Base-by-base conservation (phyloP, 1,284 basidiomycete genomes). In the Austroboletus niveus region DNA sequence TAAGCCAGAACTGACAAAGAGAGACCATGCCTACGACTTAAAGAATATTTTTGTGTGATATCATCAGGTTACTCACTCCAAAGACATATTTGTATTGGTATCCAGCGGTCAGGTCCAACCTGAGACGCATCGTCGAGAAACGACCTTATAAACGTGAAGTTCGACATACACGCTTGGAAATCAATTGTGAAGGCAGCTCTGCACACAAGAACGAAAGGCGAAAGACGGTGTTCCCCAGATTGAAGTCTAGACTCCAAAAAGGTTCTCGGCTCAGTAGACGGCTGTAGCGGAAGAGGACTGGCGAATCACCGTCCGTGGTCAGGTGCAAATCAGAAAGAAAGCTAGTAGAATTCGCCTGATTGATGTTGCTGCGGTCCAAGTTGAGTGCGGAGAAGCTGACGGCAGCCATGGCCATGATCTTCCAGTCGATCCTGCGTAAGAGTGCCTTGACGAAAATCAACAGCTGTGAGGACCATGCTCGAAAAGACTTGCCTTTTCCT, bases 71-170 rank as follows among this genome's bases (percentile, higher is more conserved):
- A 72, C 72, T 70, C 62, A 73, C 57, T 61, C 61, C 54, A 61
- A 17, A 63, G 49, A 45, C 56, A 63, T n/a, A 77, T 73, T 58
- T 81, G 78, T 15, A 66, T 79, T 1, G 87, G 86, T 58, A 88
- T 83, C 85, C 85, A 89, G 29, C 80, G 73, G 64, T 88, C 85
- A 1, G 84, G 82, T 4, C 86, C 85, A 39, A 81, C 47, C 74
- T 78, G 44, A 34, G 5, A 8, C 12, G 5, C 5, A 40, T 20
- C 8, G 22, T 24, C 4, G 22, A 24, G 22, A 5, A 24, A 24
- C 22, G 22, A 24, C 5, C 22, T 24, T 24, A 24, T 24, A 24
- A 24, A 24, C 22, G 22, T 24, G 10, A 24, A 12, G 1, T 17
- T 36, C 15, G 3, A 57, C 70, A 41, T 30, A 86, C 75, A 17